These are phyloP conservation scores for Dothideomycetes sp. DNA, from an alignment of 2,329 filamentous ascomycete genomes.

Conservation along the genomic window DNA sequence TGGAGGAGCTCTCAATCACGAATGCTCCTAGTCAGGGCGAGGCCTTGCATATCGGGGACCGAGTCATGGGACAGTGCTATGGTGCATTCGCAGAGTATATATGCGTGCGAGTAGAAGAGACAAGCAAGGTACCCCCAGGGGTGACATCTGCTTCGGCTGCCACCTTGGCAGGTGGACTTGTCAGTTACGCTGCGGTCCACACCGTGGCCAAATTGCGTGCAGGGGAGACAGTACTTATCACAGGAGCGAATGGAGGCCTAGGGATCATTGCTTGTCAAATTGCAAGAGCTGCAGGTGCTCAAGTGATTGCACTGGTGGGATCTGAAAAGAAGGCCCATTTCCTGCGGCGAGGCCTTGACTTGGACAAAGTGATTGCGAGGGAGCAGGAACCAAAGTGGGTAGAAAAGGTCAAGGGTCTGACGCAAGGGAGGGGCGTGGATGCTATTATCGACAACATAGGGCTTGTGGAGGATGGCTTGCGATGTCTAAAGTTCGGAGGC, in stretches of 20 bases:
- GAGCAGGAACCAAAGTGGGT: constrained; percentile 39
- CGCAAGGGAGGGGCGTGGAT: constrained; percentile 39
- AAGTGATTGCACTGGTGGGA: constrained; percentile 43
- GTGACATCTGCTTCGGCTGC: constrained; percentile 27
- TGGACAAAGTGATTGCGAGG: constrained; percentile 17
- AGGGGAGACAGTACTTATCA: constrained; percentile 43
- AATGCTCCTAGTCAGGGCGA: too few species aligned
- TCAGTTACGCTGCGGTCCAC: constrained; percentile 42
- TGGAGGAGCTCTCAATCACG: too few species aligned
- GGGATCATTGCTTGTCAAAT: constrained; percentile 47
- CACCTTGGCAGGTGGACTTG: constrained; percentile 42
- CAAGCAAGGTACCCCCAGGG: constrained; percentile 33
- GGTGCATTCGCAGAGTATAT: constrained; percentile 46
- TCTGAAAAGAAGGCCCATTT: constrained; percentile 31
- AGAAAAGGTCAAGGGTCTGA: constrained; percentile 33
- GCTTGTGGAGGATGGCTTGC: constrained; percentile 42
- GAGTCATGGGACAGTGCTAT: constrained; percentile 42
- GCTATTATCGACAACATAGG: constrained; percentile 50
- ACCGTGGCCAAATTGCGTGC: constrained; percentile 28
- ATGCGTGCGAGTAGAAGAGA: constrained; percentile 24
- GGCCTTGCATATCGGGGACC: constrained; percentile 35
- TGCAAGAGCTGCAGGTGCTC: constrained; percentile 41
- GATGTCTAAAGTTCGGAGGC: constrained; percentile 43
- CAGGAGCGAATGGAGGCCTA: constrained; percentile 45
- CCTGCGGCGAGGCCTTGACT: constrained; percentile 18